These are phyloP conservation scores for Hygrophorus russula DNA, from an alignment of 768 basidiomycete species.

Conservation along the genomic window DNA sequence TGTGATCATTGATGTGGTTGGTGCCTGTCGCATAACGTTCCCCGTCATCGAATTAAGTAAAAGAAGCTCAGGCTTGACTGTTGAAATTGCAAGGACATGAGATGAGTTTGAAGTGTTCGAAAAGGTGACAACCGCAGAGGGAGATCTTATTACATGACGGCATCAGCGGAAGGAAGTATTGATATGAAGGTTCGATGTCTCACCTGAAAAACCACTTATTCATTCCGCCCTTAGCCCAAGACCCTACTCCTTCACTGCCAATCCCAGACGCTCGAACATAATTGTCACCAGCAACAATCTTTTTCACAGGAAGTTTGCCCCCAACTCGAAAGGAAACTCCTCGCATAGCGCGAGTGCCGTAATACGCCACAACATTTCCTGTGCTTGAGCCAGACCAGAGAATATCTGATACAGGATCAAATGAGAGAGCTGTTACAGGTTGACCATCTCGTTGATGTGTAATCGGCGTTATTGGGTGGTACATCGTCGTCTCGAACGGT, in stretches of 20 bases:
- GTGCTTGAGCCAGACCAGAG: conserved; percentile 75
- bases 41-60: conserved; percentile 73
- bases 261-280: conserved; percentile 57
- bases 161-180: background rate
- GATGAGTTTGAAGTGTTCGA: conserved; percentile 40
- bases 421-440: conserved; percentile 66
- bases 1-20: conserved; percentile 45
- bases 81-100: conserved; percentile 49
- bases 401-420: conserved; percentile 86
- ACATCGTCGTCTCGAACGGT: conserved; percentile 14
- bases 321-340: conserved; percentile 71
- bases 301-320: conserved; percentile 56
- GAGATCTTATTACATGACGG: conserved; percentile 13
- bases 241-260: conserved; percentile 56
- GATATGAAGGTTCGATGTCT: conserved; percentile 11
- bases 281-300: conserved; percentile 67
- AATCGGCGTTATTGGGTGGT: conserved; percentile 23
- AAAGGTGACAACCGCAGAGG: conserved; percentile 26
- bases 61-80: conserved; percentile 46
- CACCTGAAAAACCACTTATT: conserved; percentile 78
- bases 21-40: conserved; percentile 41
- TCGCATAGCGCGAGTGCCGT: conserved; percentile 48
- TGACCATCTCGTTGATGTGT: conserved; percentile 22
- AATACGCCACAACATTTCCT: conserved; percentile 61
- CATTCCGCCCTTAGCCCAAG: conserved; percentile 76